These are phyloP conservation scores for Talaromyces sp. DNA, from an alignment of 2,329 filamentous ascomycete genomes.

Conservation along the genomic window DNA sequence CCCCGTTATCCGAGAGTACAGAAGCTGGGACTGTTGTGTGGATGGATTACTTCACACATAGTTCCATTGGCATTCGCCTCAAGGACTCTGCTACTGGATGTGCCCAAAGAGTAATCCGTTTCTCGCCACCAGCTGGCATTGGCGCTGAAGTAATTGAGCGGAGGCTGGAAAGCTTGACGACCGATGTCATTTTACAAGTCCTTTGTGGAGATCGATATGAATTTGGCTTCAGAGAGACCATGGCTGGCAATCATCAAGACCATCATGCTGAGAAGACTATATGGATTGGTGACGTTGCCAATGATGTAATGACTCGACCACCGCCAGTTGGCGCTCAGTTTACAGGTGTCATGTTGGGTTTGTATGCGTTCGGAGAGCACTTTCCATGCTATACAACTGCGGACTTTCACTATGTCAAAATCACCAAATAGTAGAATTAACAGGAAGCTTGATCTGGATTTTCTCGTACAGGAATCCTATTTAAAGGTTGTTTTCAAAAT, in stretches of 20 bases:
- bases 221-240: constrained; percentile 21
- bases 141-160: constrained; percentile 10
- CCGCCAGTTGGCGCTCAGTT: constrained; percentile 38
- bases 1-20: constrained; percentile 35
- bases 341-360: constrained; percentile 43
- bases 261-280: constrained; percentile 6
- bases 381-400: constrained; percentile 37
- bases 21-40: constrained; percentile 53
- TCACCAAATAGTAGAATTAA: neutral
- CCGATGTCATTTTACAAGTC: constrained; percentile 22
- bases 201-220: constrained; percentile 26
- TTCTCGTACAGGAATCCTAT: neutral
- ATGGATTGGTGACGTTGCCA: constrained; percentile 27
- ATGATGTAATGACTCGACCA: constrained; percentile 27
- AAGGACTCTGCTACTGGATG: constrained; percentile 8
- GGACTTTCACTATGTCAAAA: constrained; percentile 34
- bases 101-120: constrained; percentile 19
- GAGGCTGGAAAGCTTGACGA: constrained; percentile 5
- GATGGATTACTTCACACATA: constrained; percentile 48
- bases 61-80: constrained; percentile 36
- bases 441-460: neutral
- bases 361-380: constrained; percentile 40
- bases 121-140: constrained; percentile 17
- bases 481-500: neutral
- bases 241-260: neutral